Percentiles rank a stretch among this genome's conserved stretches.
Conservation (phyloP, 805 yeast species). For the Kregervanrija delftensis region DNA sequence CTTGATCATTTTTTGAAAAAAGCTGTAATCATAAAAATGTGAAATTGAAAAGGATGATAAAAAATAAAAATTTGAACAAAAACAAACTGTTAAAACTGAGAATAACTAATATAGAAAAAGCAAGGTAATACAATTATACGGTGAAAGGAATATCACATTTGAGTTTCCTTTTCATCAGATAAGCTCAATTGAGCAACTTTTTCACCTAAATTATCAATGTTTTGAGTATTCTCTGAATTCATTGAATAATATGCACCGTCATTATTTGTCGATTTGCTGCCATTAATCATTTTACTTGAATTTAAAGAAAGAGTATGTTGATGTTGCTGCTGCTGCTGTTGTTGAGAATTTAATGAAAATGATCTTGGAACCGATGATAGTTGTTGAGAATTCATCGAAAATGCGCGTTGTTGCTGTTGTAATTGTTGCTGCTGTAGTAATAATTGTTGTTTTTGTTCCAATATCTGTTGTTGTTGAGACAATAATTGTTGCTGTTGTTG, state of each 20-base stretch:
- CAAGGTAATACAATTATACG: neutral
- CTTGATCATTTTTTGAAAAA: neutral
- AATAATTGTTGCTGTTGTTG: slow-evolving; percentile 5
- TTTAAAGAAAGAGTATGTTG: no score
- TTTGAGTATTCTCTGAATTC: neutral
- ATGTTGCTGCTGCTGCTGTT: no score
- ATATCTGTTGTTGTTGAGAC: slow-evolving; percentile 10
- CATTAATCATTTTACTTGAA: no score
- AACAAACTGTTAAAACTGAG: no score
- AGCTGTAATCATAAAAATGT: no score
- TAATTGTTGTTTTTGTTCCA: slow-evolving; percentile 13
- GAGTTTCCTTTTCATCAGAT: slow-evolving; percentile 19
- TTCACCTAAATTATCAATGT: slow-evolving; percentile 12
- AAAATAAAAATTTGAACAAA: neutral
- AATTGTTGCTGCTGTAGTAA: slow-evolving; percentile 9
- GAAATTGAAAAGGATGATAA: neutral
- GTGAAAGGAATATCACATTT: slow-evolving; percentile 10
- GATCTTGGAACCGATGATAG: neutral
- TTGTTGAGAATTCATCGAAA: slow-evolving; percentile 3
- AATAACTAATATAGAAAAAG: neutral
- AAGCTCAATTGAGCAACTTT: slow-evolving; percentile 19
- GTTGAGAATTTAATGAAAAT: no score
- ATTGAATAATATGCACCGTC: no score
- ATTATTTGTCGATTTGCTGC: no score
- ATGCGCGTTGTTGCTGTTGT: slow-evolving; percentile 12